These are phyloP conservation scores for Biscogniauxia marginata DNA, from an alignment of 2,329 filamentous ascomycete genomes.

Conservation along the genomic window DNA sequence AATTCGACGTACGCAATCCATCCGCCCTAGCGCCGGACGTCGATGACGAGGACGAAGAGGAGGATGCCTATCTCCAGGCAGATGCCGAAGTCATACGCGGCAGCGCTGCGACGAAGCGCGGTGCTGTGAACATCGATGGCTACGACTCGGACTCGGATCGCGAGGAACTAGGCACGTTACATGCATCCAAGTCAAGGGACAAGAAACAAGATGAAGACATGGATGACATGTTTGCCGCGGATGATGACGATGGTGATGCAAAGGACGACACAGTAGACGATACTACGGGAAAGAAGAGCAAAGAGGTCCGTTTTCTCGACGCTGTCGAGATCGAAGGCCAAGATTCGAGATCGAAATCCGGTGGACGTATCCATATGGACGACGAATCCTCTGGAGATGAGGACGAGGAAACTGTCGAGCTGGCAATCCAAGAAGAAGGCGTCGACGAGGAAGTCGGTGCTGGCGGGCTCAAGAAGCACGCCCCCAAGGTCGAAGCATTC, in stretches of 20 bases:
- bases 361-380: constrained; percentile 66
- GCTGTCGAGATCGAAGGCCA: constrained; percentile 72
- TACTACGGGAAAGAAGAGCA: constrained; percentile 57
- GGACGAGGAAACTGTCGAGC: constrained; percentile 69
- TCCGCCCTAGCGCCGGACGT: constrained; percentile 85
- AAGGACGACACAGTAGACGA: constrained; percentile 52
- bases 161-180: constrained; percentile 51
- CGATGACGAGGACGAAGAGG: constrained; percentile 49
- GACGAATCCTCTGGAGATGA: constrained; percentile 54
- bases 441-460: constrained; percentile 88
- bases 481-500: constrained; percentile 93
- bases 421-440: constrained; percentile 72
- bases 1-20: constrained; percentile 93
- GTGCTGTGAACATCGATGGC: constrained; percentile 92
- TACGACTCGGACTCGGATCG: constrained; percentile 95
- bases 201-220: constrained; percentile 62
- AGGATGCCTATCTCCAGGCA: constrained; percentile 74
- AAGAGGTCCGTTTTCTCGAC: constrained; percentile 61
- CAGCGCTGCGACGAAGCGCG: constrained; percentile 75
- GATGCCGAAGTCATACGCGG: constrained; percentile 94
- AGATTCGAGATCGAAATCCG: constrained; percentile 68
- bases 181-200: constrained; percentile 27
- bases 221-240: constrained; percentile 81
- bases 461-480: constrained; percentile 87
- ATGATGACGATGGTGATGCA: constrained; percentile 50